Evolutionary conservation across 2,329 filamentous ascomycete genomes (phyloP).

Genomic region (Colletotrichum chrysophilum): DNA sequence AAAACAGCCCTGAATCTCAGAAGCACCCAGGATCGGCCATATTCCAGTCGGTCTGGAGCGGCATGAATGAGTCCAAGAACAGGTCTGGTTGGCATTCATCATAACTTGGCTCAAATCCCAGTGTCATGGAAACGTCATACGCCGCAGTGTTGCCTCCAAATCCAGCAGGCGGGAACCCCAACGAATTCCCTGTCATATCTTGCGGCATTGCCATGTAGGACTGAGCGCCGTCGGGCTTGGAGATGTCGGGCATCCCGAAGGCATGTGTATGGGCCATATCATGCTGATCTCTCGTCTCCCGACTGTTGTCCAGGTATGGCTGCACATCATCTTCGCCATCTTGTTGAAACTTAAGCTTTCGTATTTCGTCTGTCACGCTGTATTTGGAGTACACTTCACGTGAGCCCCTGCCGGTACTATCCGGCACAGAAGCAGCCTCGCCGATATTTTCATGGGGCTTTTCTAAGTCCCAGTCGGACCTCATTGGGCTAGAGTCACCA

Average conservation of each 20-base stretch:
- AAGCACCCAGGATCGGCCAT: background rate
- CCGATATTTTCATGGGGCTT: background rate
- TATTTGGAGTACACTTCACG: constrained; percentile 15
- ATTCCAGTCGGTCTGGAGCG: background rate
- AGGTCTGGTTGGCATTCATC: constrained; percentile 7
- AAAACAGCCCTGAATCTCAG: background rate
- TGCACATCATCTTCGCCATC: background rate
- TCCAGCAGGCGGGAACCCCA: background rate
- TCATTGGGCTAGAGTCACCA: background rate
- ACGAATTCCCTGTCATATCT: background rate
- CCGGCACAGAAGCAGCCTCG: background rate
- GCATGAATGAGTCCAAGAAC: constrained; percentile 11
- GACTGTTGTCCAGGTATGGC: background rate
- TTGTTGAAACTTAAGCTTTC: constrained; percentile 10
- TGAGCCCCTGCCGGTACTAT: background rate
- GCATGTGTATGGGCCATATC: background rate
- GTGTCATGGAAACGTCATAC: constrained; percentile 1
- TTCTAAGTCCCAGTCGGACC: constrained; percentile 8
- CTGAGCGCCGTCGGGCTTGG: background rate
- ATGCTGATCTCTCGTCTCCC: background rate
- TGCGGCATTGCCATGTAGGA: background rate
- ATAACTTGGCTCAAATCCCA: constrained; percentile 11
- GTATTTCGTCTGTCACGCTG: constrained; percentile 17
- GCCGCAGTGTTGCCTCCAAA: background rate
- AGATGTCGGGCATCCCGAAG: background rate